These are phyloP conservation scores for Lithohypha guttulata DNA, from an alignment of 2,329 filamentous ascomycete genomes.

Conservation along the genomic window DNA sequence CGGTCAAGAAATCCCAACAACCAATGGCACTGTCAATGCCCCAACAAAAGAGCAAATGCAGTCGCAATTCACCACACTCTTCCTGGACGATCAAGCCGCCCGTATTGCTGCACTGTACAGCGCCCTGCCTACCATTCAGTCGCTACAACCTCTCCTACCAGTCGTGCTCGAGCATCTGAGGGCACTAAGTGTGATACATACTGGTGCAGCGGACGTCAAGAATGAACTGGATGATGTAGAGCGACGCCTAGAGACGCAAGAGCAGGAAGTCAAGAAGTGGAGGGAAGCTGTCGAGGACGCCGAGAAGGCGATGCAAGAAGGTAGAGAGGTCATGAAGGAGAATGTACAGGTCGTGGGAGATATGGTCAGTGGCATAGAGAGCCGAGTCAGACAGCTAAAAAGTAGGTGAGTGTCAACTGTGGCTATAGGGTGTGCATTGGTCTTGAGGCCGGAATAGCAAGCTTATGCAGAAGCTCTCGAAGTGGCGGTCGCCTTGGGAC, in stretches of 20 bases:
- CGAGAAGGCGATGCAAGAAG: constrained; percentile 61
- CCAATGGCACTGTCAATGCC: constrained; percentile 28
- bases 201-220: constrained; percentile 71
- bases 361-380: constrained; percentile 82
- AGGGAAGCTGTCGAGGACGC: constrained; percentile 67
- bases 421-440: too few species aligned
- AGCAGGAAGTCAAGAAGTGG: constrained; percentile 76
- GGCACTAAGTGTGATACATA: constrained; percentile 73
- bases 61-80: constrained; percentile 26
- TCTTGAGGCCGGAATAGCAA: too few species aligned
- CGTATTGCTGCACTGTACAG: constrained; percentile 91
- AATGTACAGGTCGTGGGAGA: constrained; percentile 79
- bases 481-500: too few species aligned
- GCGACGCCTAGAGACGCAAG: constrained; percentile 69
- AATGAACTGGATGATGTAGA: constrained; percentile 69
- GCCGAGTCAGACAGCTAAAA: constrained; percentile 50
- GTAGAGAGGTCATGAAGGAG: constrained; percentile 57
- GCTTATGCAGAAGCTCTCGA: too few species aligned
- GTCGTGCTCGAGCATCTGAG: constrained; percentile 74
- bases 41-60: constrained; percentile 9
- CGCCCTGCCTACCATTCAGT: constrained; percentile 78
- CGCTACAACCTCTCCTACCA: constrained; percentile 71
- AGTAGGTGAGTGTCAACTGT: too few species aligned
- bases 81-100: constrained; percentile 56
- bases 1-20: not conserved